Conservation (phyloP, 2,329 filamentous ascomycete genomes). For the Penicillium concentricum region DNA sequence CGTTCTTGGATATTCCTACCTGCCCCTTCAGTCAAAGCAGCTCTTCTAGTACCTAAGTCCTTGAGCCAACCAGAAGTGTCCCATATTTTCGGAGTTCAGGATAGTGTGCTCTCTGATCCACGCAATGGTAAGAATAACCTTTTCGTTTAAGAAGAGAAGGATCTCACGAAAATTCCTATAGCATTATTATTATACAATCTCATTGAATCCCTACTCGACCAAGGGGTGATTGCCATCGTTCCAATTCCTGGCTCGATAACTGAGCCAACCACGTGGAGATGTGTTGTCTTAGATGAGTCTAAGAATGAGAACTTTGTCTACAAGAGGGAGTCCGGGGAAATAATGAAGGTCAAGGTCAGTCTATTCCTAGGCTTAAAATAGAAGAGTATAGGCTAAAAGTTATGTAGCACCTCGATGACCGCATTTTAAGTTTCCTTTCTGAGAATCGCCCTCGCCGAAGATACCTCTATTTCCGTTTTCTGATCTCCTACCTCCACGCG, state of each 20-base stretch:
- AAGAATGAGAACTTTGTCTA: background rate
- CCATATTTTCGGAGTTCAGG: constrained; percentile 19
- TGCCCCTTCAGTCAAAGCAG: constrained; percentile 11
- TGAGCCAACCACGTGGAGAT: constrained; percentile 11
- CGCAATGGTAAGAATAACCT: constrained; percentile 16
- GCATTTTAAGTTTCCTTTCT: constrained; percentile 13
- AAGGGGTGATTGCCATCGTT: constrained; percentile 16
- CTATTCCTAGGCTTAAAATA: background rate
- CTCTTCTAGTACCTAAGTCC: constrained; percentile 20
- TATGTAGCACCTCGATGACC: constrained; percentile 17
- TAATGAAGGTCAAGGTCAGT: constrained; percentile 9
- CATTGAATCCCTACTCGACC: constrained; percentile 12
- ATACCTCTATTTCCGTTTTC: constrained; percentile 24
- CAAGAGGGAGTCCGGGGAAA: background rate
- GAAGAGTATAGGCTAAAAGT: background rate
- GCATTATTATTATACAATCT: background rate
- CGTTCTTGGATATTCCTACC: background rate
- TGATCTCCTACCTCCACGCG: constrained; percentile 18
- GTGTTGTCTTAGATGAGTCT: constrained; percentile 13
- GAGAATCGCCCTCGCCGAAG: constrained; percentile 16
- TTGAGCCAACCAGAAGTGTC: constrained; percentile 12
- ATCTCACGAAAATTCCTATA: background rate
- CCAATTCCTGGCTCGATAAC: constrained; percentile 11
- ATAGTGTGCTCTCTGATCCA: constrained; percentile 8
- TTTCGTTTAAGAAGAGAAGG: constrained; percentile 5